Conservation (phyloP, 495 filamentous ascomycete genomes). For the Neurospora sp. region DNA sequence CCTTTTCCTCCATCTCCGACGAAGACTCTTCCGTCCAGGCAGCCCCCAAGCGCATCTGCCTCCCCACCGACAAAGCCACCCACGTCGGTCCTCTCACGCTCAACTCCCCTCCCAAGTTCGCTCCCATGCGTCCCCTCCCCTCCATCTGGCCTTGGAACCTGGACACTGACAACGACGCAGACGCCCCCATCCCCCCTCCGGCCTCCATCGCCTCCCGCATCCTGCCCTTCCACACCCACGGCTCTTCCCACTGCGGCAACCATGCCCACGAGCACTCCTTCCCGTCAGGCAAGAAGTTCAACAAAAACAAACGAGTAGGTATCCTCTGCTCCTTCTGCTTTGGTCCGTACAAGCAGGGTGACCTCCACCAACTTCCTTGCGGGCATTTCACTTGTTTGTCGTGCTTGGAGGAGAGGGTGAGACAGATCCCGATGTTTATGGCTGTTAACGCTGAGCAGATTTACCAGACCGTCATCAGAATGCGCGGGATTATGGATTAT, state of each 20-base stretch:
- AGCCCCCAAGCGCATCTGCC: not conserved
- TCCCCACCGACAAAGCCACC: not conserved
- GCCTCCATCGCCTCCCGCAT: not conserved
- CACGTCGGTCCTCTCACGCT: not conserved
- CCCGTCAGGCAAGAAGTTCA: not conserved
- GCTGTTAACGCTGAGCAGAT: not conserved
- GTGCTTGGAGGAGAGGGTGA: not conserved
- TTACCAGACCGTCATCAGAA: not conserved
- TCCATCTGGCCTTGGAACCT: not conserved
- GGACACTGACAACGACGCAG: not conserved
- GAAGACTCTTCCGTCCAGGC: not conserved
- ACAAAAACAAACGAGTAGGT: not conserved
- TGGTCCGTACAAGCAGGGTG: not conserved
- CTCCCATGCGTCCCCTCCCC: not conserved
- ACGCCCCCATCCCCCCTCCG: not conserved
- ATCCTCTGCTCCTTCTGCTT: not conserved
- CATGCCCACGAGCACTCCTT: not conserved
- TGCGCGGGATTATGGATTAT: not conserved
- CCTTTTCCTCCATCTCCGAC: not conserved
- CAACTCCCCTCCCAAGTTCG: not conserved
- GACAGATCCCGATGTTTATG: not conserved
- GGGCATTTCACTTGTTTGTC: slow-evolving; percentile 4
- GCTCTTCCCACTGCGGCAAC: not conserved
- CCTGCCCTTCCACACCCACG: not conserved
- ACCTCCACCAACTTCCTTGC: slow-evolving; percentile 12